Base-by-base conservation (phyloP, 1,284 basidiomycete species). In the Fomitopsis pinicola region DNA sequence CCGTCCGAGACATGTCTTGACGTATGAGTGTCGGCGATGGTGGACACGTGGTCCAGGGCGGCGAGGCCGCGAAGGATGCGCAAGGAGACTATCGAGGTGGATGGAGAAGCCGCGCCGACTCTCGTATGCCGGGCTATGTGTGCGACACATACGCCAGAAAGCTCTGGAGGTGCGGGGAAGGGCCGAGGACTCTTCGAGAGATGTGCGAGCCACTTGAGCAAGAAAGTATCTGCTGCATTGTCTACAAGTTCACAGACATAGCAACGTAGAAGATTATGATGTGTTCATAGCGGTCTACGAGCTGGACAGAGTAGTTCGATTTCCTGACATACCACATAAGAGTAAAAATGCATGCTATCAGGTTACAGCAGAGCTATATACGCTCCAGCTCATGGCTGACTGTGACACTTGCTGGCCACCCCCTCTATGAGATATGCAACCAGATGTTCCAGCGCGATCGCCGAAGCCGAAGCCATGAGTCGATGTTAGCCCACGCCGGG, bases 1-100 rank as follows among this genome's bases (percentile, higher is more conserved):
- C 36, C 58, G 1, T 57, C 42, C 10, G 28, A 42, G 3, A 38
- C 28, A 2, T 17, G 19, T 9, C n/a, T 53, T 22, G 58, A 67
- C 15, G 67, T 82, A 38, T 46, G 77, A 1, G 74, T 88, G 2
- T 69, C 69, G n/a, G 85, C 85, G 0, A 64, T 61, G 0, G 66
- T 71, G 12, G 83, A 92, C 66, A 88, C 88, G 0, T 95, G 92
- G 92, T 90, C 91, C 0, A 81, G 92, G 22, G 80, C 82, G 6
- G 91, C 88, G 0, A 77, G 88, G 17, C 75, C 84, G 64, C 81
- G 79, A 67, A 78, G 73, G 48, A 68, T 67, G 30, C 42, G 65
- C 2, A 59, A 57, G 12, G 66, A 61, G 14, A 53, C 63, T 28
- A 58, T 59, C 26, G 59, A 60, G n/a, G 46, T 59, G n/a, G 57